phyloP scores from a whole-genome alignment of 2,329 filamentous ascomycete genomes.

The Pyrenophora graminea region DNA sequence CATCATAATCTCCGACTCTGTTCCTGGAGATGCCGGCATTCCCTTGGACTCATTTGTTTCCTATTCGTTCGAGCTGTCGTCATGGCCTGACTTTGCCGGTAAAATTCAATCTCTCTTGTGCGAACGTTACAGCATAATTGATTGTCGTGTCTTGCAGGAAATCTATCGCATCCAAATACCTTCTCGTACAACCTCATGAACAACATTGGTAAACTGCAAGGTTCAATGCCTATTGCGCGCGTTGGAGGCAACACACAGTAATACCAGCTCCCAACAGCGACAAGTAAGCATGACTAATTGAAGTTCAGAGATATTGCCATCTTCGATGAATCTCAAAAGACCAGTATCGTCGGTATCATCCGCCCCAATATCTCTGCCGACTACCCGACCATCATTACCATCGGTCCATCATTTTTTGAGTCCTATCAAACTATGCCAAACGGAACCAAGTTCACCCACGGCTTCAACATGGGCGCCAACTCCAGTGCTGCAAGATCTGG shows the following conservation, averaged over 20 bases:
- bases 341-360: conserved; percentile 54
- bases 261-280: conserved; percentile 55
- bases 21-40: conserved; percentile 1
- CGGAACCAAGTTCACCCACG: conserved; percentile 60
- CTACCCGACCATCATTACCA: conserved; percentile 64
- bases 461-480: conserved; percentile 64
- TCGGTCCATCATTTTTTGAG: conserved; percentile 66
- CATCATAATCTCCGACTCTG: background rate
- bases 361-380: conserved; percentile 57
- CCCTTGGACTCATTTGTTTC: conserved; percentile 8
- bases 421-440: conserved; percentile 61
- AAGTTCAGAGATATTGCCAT: conserved; percentile 36
- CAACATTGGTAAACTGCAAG: conserved; percentile 59
- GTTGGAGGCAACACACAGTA: conserved; percentile 69
- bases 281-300: conserved; percentile 53
- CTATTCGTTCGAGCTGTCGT: conserved; percentile 6
- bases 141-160: conserved; percentile 43
- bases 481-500: conserved; percentile 46
- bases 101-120: background rate
- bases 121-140: background rate
- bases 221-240: conserved; percentile 62
- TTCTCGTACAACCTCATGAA: conserved; percentile 64
- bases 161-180: conserved; percentile 58
- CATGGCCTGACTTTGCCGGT: conserved; percentile 11
- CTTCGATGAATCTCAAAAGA: conserved; percentile 5